phyloP scores from a whole-genome alignment of 805 yeast species.

The Starmerella geochares region DNA sequence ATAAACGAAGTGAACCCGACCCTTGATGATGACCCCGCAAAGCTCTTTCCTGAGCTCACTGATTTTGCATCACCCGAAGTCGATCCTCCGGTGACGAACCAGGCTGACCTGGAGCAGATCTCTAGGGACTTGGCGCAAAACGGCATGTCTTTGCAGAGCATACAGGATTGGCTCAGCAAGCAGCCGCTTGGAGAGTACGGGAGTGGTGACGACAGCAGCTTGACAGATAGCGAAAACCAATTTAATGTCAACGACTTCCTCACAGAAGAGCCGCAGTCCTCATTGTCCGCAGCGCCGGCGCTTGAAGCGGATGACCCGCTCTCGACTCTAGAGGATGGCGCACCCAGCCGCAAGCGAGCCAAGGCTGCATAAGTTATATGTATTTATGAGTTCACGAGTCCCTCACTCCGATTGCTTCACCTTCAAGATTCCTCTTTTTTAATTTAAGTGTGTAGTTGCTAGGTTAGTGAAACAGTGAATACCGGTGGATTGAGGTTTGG shows the following conservation, averaged over 20 bases:
- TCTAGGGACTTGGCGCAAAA: slow-evolving; percentile 14
- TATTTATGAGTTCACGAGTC: slow-evolving; percentile 5
- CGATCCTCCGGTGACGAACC: slow-evolving; percentile 16
- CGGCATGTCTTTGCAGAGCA: slow-evolving; percentile 17
- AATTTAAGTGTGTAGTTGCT: too few species aligned
- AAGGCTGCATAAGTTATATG: slow-evolving; percentile 2
- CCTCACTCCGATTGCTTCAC: too few species aligned
- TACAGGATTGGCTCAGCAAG: slow-evolving; percentile 20
- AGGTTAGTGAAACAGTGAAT: too few species aligned
- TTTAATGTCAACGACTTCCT: slow-evolving; percentile 27
- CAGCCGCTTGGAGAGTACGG: slow-evolving; percentile 10
- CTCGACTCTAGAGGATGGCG: neutral
- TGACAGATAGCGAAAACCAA: slow-evolving; percentile 11
- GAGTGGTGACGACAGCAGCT: slow-evolving; percentile 1
- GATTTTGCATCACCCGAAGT: slow-evolving; percentile 1
- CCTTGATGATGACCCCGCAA: slow-evolving; percentile 14
- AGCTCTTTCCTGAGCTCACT: slow-evolving; percentile 22
- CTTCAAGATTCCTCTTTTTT: too few species aligned
- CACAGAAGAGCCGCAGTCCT: slow-evolving; percentile 9
- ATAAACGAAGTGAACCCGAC: slow-evolving; percentile 1
- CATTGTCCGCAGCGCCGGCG: neutral
- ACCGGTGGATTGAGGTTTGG: too few species aligned
- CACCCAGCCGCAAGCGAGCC: slow-evolving; percentile 12
- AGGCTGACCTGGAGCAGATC: slow-evolving; percentile 19
- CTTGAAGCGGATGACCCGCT: slow-evolving; percentile 1